Conservation (phyloP, 2,329 filamentous ascomycete species). For the Aphanocladium album region DNA sequence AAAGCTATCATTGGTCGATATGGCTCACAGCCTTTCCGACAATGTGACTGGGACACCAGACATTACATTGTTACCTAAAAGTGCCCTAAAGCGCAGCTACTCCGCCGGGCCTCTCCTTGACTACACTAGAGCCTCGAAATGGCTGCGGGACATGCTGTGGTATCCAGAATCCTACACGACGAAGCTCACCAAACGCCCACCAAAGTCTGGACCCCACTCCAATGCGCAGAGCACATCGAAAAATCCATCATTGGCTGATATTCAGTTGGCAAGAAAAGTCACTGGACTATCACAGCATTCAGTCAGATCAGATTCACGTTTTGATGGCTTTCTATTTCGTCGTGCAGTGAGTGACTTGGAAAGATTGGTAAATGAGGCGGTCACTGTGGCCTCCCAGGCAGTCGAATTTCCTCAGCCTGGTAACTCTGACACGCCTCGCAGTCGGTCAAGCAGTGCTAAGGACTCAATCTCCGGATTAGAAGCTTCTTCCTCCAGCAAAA, state of each 20-base stretch:
- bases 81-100: constrained; percentile 16
- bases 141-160: constrained; percentile 29
- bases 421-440: neutral
- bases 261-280: constrained; percentile 16
- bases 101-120: constrained; percentile 27
- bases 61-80: neutral
- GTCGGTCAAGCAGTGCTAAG: neutral
- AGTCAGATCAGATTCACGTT: constrained; percentile 18
- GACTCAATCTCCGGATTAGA: neutral
- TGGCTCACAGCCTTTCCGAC: neutral
- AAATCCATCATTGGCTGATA: constrained; percentile 14
- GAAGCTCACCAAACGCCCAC: constrained; percentile 24
- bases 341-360: constrained; percentile 39
- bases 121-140: constrained; percentile 29
- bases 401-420: constrained; percentile 27
- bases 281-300: constrained; percentile 18
- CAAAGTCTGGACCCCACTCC: neutral
- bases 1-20: neutral
- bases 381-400: constrained; percentile 38
- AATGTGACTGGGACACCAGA: neutral
- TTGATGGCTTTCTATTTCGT: constrained; percentile 28
- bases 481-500: neutral
- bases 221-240: neutral
- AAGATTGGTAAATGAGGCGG: constrained; percentile 40
- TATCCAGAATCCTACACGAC: constrained; percentile 22